Evolutionary conservation across 129 eudicot genomes (phyloP).

Genomic region (Gnaphalium uliginosum): DNA sequence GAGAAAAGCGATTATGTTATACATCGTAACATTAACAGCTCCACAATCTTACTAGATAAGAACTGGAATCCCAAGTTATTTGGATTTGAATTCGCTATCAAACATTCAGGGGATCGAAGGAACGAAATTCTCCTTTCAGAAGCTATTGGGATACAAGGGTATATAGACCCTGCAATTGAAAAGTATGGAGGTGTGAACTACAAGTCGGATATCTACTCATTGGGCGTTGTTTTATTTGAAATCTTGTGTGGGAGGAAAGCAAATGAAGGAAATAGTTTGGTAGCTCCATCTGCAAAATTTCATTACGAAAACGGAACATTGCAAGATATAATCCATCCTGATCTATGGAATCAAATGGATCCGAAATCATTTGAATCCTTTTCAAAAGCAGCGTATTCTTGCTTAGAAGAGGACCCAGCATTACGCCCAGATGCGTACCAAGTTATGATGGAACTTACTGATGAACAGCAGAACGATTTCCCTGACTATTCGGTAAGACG

Average conservation of each 20-base stretch:
- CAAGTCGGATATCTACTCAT: not conserved
- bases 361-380: not conserved
- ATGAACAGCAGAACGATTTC: no score
- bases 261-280: no score
- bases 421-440: not conserved
- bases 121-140: not conserved
- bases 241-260: no score
- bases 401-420: not conserved
- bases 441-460: no score
- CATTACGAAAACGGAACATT: not conserved
- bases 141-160: not conserved
- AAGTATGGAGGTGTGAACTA: not conserved
- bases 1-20: not conserved
- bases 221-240: not conserved
- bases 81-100: not conserved
- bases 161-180: not conserved
- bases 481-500: no score
- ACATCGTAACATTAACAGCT: not conserved
- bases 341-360: not conserved
- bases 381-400: not conserved
- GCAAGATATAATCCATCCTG: not conserved
- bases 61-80: not conserved
- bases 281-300: no score
- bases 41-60: not conserved
- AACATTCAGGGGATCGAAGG: not conserved